These are phyloP conservation scores for Rutstroemia sydowiana DNA, from an alignment of 2,329 filamentous ascomycete genomes.

Conservation along the genomic window DNA sequence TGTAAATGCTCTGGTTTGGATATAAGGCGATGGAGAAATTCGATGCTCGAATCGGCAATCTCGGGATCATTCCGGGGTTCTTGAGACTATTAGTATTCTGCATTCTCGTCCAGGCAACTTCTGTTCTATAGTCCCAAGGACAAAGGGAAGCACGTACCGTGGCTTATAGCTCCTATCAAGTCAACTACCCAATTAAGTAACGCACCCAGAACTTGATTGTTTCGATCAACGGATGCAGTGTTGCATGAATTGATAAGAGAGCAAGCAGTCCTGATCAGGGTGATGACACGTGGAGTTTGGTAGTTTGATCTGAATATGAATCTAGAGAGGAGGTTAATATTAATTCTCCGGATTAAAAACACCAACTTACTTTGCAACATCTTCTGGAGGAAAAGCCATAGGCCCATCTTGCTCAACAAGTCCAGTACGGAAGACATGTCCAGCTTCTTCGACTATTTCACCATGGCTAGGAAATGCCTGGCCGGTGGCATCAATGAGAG, in stretches of 20 bases:
- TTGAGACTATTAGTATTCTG: conserved; percentile 16
- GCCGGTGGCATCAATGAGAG: conserved; percentile 42
- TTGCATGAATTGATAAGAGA: conserved; percentile 58
- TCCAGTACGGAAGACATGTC: conserved; percentile 63
- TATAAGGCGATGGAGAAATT: conserved; percentile 60
- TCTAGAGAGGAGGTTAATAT: not conserved
- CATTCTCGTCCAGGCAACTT: not conserved
- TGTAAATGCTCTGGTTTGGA: conserved; percentile 44
- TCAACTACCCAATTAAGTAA: conserved; percentile 56
- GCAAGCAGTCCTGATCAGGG: conserved; percentile 63
- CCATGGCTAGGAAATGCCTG: conserved; percentile 50
- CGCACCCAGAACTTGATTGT: conserved; percentile 41
- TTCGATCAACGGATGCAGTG: conserved; percentile 38
- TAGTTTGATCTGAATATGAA: conserved; percentile 54
- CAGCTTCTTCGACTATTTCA: conserved; percentile 66
- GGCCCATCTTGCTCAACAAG: conserved; percentile 72
- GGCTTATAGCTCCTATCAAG: conserved; percentile 53
- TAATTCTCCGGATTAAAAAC: not conserved
- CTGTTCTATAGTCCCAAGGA: not conserved
- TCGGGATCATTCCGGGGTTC: conserved; percentile 61
- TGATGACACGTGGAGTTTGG: conserved; percentile 59
- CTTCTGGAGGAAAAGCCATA: conserved; percentile 63
- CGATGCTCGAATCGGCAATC: conserved; percentile 65
- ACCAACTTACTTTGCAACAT: conserved; percentile 44
- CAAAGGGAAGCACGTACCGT: conserved; percentile 34